Evolutionary conservation across 2,329 filamentous ascomycete species (phyloP).

Genomic region (Neofusicoccum umdonicola): DNA sequence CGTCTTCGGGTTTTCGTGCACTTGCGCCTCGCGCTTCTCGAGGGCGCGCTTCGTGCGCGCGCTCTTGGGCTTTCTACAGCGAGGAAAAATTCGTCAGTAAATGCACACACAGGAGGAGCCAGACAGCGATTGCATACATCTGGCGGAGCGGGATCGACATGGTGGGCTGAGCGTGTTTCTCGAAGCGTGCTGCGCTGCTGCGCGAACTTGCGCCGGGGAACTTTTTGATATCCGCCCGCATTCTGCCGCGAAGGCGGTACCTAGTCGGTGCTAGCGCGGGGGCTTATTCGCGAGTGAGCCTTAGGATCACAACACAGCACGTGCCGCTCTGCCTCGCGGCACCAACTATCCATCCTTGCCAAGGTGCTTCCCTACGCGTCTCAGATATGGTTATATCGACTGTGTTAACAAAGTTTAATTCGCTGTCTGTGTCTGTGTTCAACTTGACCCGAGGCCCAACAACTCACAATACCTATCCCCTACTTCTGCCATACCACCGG

Average conservation of each 20-base stretch:
- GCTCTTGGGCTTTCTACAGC: conserved; percentile 64
- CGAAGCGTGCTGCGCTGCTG: conserved; percentile 2
- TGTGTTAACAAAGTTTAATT: not conserved
- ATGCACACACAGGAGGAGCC: too few relatives aligned
- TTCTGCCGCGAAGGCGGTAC: conserved; percentile 10
- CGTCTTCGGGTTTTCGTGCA: conserved; percentile 83
- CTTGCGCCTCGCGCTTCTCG: conserved; percentile 87
- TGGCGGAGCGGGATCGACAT: conserved; percentile 16
- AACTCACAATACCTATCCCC: not conserved
- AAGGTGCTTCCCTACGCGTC: not conserved
- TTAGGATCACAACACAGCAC: not conserved
- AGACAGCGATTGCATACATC: not conserved
- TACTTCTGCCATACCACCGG: not conserved
- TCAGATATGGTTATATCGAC: not conserved
- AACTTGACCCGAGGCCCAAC: not conserved
- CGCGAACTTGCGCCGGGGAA: conserved; percentile 3
- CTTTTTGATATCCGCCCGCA: conserved; percentile 16
- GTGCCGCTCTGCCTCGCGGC: not conserved
- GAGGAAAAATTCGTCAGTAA: not conserved
- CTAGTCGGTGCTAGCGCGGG: not conserved
- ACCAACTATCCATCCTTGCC: not conserved
- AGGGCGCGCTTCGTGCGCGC: conserved; percentile 93
- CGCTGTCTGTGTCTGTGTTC: not conserved
- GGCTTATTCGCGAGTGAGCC: not conserved
- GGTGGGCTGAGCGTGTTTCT: conserved; percentile 1